A percentile compares a stretch with the other conserved stretches of the same genome.
Conservation (phyloP, 441 rosid species). For the Euphorbia corollata region DNA sequence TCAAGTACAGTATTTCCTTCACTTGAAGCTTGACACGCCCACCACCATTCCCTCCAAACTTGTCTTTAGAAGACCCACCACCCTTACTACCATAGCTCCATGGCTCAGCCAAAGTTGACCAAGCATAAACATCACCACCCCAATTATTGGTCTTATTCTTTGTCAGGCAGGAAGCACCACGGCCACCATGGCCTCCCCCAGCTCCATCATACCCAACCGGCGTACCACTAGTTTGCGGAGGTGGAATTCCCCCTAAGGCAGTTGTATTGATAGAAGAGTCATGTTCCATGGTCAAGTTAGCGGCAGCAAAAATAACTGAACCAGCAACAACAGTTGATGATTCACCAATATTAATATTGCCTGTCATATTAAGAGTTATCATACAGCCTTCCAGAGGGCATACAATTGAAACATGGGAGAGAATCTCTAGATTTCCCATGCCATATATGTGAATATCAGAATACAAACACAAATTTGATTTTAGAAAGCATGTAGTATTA, state of each 20-base stretch:
- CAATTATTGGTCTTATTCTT: conserved; percentile 54
- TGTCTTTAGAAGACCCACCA: conserved; percentile 41
- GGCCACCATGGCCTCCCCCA: conserved; percentile 98
- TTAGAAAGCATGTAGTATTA: conserved; percentile 74
- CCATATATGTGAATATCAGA: conserved; percentile 63
- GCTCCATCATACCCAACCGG: conserved; percentile 75
- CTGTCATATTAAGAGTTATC: conserved; percentile 63
- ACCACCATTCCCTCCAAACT: conserved; percentile 81
- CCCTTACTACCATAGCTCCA: conserved; percentile 98
- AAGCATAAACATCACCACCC: conserved; percentile 98
- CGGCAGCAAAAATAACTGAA: conserved; percentile 54
- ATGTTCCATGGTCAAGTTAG: conserved; percentile 56
- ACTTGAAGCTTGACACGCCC: conserved; percentile 65
- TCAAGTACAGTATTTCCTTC: conserved; percentile 58
- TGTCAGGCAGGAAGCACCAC: conserved; percentile 88
- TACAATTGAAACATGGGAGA: conserved; percentile 56
- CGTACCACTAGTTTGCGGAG: conserved; percentile 97
- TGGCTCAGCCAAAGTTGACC: conserved; percentile 82
- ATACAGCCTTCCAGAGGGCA: conserved; percentile 69
- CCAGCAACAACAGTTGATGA: conserved; percentile 62
- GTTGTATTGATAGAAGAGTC: conserved; percentile 68
- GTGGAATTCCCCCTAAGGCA: conserved; percentile 76
- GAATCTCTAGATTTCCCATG: conserved; percentile 70
- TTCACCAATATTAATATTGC: conserved; percentile 66
- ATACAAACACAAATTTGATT: conserved; percentile 54